Conservation (phyloP, 2,329 filamentous ascomycete genomes). For the Alternaria solani region DNA sequence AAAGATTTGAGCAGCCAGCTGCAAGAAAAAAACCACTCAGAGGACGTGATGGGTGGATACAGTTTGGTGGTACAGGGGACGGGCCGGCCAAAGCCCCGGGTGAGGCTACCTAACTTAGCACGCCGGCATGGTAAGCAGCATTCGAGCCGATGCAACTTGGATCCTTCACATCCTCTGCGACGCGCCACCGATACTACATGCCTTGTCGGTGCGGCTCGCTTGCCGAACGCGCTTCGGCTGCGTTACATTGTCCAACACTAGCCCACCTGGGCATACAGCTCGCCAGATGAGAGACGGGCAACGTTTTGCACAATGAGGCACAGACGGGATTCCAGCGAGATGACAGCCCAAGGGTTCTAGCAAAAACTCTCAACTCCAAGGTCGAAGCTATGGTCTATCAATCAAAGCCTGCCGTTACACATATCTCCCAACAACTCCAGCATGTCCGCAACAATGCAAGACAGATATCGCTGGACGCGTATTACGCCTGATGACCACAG, state of each 20-base stretch:
- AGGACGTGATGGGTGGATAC: not conserved
- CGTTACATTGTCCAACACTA: too few species aligned
- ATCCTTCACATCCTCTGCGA: not conserved
- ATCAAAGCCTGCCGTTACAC: not conserved
- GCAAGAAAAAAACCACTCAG: not conserved
- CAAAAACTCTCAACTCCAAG: not conserved
- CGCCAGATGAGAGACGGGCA: too few species aligned
- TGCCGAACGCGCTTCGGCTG: too few species aligned
- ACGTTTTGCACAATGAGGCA: too few species aligned
- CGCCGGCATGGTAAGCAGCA: not conserved
- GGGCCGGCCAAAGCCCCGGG: not conserved
- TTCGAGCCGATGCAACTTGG: not conserved
- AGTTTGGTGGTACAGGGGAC: not conserved
- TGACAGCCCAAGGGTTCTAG: too few species aligned
- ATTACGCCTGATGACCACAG: constrained; percentile 36
- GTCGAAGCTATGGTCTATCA: not conserved
- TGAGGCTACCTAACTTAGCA: not conserved
- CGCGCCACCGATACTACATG: not conserved
- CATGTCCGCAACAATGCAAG: not conserved
- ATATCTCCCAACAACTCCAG: not conserved
- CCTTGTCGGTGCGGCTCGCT: too few species aligned
- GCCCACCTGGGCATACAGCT: too few species aligned
- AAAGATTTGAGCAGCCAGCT: not conserved
- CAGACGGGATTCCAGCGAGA: too few species aligned
- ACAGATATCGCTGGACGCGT: constrained; percentile 28